Base-by-base conservation (phyloP, 2,329 filamentous ascomycete species). In the Trichoderma atroviride region DNA sequence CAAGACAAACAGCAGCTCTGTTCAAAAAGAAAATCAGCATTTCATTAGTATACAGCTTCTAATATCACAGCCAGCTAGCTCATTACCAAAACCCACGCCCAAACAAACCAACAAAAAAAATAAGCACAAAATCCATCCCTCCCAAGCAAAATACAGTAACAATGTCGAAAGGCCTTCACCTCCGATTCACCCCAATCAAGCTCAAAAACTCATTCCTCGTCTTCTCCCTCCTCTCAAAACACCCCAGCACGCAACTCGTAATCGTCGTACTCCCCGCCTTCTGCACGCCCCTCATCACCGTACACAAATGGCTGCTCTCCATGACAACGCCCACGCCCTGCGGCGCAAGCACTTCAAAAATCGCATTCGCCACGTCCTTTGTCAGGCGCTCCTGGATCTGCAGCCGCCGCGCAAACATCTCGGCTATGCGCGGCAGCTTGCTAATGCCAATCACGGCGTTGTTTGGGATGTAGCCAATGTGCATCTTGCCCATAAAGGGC, bases 231-330 rank as follows among this genome's bases (percentile, higher is more conserved):
- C 90, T 91, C 77, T 97, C 91, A 85, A 99, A 97, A 76, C 94
- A 94, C 50, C 96, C 96, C n/a, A 98, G 87, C 82, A 99, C 96
- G 79, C 95, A 98, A 83, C 94, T 97, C 22, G 96, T 99, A 47
- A 96, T 96, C 7, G 96, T 98, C 22, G 88, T 91, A 62, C 92
- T 90, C 52, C 86, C 88, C 0, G 93, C 94, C 85, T 99, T 97
- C 79, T 97, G 89, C 11, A 99, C 95, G n/a, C 96, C 96, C 58
- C 96, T 89, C 94, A 97, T 98, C 19, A 97, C 94, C 95, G 98
- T 99, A 84, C 96, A 99, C 58, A 98, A 84, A 82, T 99, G 93
- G 96, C 78, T 35, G 33, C 33, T 35, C 33, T 99, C 96, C 91
- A 99, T 97, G 70, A 99, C 95, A 2, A 99, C 96, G 24, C 93